Evolutionary conservation across 179 eudicot genomes (phyloP), one percentile per base, ranked within the genome.

Genomic region (Gypsophila paniculata): DNA sequence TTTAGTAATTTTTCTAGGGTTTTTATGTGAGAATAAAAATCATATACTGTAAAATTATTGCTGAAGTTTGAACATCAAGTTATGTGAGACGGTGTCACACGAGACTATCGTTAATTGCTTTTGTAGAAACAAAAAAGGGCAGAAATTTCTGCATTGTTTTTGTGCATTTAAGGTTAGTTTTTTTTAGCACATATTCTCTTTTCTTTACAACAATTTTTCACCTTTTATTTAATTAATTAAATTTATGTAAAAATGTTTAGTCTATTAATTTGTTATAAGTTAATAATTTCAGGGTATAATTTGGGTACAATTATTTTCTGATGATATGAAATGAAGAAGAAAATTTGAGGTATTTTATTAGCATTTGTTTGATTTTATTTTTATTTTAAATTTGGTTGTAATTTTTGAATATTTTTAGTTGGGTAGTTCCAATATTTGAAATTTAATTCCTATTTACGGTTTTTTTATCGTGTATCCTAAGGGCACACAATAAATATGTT

Each of bases 91-190:
- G 34, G 4, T 29, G 2, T 29, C 4, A 29, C 34, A 29, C 34
- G 34, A 42, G 11, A 42, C 8, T 77, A 69, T 51, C 66, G 15
- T 51, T 70, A 74, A 73, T 81, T 72, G 61, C 84, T 78, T 74
- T 68, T 64, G 66, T 54, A 6, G 6, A 25, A 51, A 18, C 25
- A 8, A 76, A n/a, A 66, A 78, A 83, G 75, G 78, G 17, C 64
- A 39, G 72, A 74, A 61, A 77, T 15, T 74, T 76, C 78, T 79
- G 18, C 61, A 26, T 73, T 65, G 3, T 36, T 49, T 75, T 78
- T 76, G 74, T 78, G 71, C 68, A 82, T 76, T 86, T 70, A 84
- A 86, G 86, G 80, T 84, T 77, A 69, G 76, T 81, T 65, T 81
- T 65, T 81, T 79, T 75, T 22, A 64, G 13, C 10, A 32, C 46